Base-by-base conservation (phyloP, 345 rosid genomes). In the Carallia pectinifolia region DNA sequence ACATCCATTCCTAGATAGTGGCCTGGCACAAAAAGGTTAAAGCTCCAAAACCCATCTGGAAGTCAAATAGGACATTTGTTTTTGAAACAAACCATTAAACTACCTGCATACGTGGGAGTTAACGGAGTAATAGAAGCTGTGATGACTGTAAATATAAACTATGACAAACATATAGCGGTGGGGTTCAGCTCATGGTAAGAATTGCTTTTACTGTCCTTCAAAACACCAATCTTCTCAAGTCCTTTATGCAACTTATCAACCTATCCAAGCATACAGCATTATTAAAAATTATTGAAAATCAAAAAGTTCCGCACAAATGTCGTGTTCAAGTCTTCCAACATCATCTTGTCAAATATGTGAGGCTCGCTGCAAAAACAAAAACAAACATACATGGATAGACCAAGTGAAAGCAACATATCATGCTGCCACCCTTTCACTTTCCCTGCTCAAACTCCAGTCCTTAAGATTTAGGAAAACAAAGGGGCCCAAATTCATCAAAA, bases 1-100 rank as follows among this genome's bases (percentile, higher is more conserved):
- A 95, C 97, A 74, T 92, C 97, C 97, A 95, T 90, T 74, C 99
- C 99, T 10, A 94, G 88, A 82, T 88, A 94, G 80, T 94, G 98
- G 80, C 99, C 99, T 92, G 79, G 59, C 74, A 64, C 72, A 75
- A 3, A 23, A 55, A 55, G 33, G 33, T 23, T 7, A 55, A 44
- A 44, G 50, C 50, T 12, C 10, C 61, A 56, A 61, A 63, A 17
- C 40, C 27, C 62, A 68, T 23, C 52, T 34, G 38, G 31, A 39
- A 58, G 18, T 38, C 60, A 65, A 52, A 36, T 44, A 67, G 53
- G n/a, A 39, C 18, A 58, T 56, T 47, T 3, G 31, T 50, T n/a
- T 37, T 75, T 37, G 7, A 62, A 68, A 71, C 23, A 10, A 12
- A 44, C 10, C 13, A 2, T 6, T 40, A 53, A 52, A 47, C 67